These are phyloP conservation scores for Geranium incanum DNA, from an alignment of 441 rosid species.

Conservation along the genomic window DNA sequence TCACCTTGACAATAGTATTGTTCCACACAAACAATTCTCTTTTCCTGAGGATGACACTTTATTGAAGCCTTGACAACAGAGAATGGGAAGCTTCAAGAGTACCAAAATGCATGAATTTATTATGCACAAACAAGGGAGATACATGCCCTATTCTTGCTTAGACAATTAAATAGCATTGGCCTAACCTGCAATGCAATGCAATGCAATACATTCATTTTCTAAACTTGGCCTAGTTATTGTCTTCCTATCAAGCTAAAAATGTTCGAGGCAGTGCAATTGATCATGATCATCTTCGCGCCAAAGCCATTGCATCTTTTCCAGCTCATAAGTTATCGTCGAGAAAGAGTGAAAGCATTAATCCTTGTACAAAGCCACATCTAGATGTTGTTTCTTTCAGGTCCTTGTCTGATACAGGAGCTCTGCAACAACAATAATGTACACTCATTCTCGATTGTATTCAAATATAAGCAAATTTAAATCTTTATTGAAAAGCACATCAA, in stretches of 20 bases:
- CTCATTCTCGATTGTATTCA: neutral
- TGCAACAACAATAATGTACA: slow-evolving; percentile 19
- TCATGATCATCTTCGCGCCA: slow-evolving; percentile 12
- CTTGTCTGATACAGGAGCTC: slow-evolving; percentile 37
- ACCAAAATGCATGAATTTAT: too few species aligned
- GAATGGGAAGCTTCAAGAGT: too few species aligned
- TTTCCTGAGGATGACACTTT: too few species aligned
- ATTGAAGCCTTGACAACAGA: too few species aligned
- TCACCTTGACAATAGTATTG: neutral
- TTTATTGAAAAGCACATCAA: neutral
- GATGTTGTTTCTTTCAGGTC: slow-evolving; percentile 36
- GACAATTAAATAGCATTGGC: too few species aligned
- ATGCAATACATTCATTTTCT: slow-evolving; percentile 18
- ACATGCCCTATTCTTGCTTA: neutral
- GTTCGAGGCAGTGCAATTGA: slow-evolving; percentile 9
- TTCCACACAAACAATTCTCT: too few species aligned
- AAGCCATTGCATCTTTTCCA: slow-evolving; percentile 1
- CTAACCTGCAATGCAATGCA: neutral
- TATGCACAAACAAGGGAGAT: neutral
- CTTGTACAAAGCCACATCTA: slow-evolving; percentile 42
- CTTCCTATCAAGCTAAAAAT: slow-evolving; percentile 5
- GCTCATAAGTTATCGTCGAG: slow-evolving; percentile 32
- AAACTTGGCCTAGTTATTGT: slow-evolving; percentile 15
- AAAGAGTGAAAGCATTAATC: slow-evolving; percentile 36
- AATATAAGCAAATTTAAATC: too few species aligned